phyloP scores from a whole-genome alignment of 768 basidiomycete species.

The Amanita inopinata region DNA sequence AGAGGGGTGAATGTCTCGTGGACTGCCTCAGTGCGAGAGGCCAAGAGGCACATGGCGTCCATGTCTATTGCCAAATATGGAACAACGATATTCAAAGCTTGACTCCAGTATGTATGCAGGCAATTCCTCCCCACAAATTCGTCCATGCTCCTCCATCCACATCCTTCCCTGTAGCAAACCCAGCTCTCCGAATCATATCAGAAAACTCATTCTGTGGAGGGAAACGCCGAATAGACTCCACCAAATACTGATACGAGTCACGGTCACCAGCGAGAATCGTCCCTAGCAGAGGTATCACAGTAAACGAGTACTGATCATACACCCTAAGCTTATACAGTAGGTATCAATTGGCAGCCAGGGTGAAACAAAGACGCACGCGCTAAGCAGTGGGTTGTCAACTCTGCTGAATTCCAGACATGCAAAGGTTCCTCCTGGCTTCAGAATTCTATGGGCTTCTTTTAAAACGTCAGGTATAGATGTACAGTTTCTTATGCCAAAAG shows the following conservation, averaged over 20 bases:
- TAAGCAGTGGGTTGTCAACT: conserved; percentile 79
- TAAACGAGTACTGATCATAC: conserved; percentile 95
- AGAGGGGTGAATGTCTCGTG: conserved; percentile 14
- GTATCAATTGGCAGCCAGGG: conserved; percentile 4
- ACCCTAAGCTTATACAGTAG: conserved; percentile 35
- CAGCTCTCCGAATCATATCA: conserved; percentile 78
- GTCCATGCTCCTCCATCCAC: conserved; percentile 79
- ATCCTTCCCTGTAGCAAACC: conserved; percentile 65
- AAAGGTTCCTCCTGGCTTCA: conserved; percentile 94
- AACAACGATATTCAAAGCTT: conserved; percentile 36
- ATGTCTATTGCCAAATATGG: neutral
- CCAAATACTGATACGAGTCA: conserved; percentile 93
- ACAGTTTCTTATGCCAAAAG: conserved; percentile 96
- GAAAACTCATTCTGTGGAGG: conserved; percentile 85
- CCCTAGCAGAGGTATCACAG: conserved; percentile 90
- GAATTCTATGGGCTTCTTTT: conserved; percentile 82
- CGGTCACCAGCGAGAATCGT: conserved; percentile 94
- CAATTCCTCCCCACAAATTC: conserved; percentile 82
- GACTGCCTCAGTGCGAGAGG: neutral
- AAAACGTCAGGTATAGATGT: conserved; percentile 86
- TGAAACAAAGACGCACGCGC: conserved; percentile 48
- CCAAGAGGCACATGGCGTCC: neutral
- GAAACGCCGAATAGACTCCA: conserved; percentile 94
- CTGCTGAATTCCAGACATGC: conserved; percentile 95
- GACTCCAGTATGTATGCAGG: conserved; percentile 76